A percentile compares a stretch with the other conserved stretches of the same genome.
Conservation (phyloP, 2,329 filamentous ascomycete species). For the Teratosphaeria viscida region DNA sequence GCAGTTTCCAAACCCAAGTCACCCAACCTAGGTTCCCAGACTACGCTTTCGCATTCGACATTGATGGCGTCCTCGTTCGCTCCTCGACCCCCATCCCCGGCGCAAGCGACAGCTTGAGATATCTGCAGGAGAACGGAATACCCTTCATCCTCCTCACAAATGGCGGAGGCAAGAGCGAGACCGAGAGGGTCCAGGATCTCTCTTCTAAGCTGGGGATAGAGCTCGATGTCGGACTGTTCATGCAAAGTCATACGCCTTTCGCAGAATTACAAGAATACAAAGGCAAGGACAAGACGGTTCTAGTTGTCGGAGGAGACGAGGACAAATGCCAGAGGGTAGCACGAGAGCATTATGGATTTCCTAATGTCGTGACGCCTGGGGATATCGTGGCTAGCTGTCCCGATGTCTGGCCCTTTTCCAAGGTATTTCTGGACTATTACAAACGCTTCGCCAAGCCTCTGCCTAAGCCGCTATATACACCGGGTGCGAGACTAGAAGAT, state of each 20-base stretch:
- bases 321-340: conserved; percentile 61
- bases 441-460: conserved; percentile 46
- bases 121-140: conserved; percentile 63
- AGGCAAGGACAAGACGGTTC: conserved; percentile 42
- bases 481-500: conserved; percentile 28
- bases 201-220: conserved; percentile 53
- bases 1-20: conserved; percentile 10
- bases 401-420: conserved; percentile 73
- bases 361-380: conserved; percentile 68
- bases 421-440: conserved; percentile 54
- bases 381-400: conserved; percentile 70
- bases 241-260: conserved; percentile 89
- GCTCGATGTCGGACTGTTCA: conserved; percentile 59
- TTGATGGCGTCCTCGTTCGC: conserved; percentile 91
- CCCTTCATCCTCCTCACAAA: conserved; percentile 95
- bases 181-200: conserved; percentile 60
- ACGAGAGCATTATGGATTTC: conserved; percentile 43
- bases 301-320: conserved; percentile 39
- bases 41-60: conserved; percentile 53
- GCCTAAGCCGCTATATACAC: conserved; percentile 38
- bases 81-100: conserved; percentile 68
- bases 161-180: conserved; percentile 78
- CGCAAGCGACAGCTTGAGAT: conserved; percentile 61
- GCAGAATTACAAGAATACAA: conserved; percentile 55
- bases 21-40: conserved; percentile 23